Evolutionary conservation across 495 filamentous ascomycete genomes (phyloP).

Genomic region (Hyaloscypha bicolor): DNA sequence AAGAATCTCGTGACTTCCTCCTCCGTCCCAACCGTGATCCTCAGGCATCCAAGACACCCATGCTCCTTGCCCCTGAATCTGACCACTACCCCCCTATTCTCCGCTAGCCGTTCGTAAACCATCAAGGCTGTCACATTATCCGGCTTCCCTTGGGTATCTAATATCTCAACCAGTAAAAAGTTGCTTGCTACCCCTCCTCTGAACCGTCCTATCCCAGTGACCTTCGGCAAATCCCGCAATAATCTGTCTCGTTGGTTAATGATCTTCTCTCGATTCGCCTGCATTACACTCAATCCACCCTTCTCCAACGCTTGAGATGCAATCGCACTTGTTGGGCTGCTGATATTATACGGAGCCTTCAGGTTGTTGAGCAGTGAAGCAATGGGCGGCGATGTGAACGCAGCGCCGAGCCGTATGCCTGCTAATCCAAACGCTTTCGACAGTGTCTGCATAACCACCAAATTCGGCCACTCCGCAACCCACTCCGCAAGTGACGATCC

Average conservation of each 20-base stretch:
- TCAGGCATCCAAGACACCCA: conserved; percentile 84
- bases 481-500: conserved; percentile 86
- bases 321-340: conserved; percentile 80
- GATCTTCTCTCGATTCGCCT: conserved; percentile 63
- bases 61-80: conserved; percentile 90
- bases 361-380: conserved; percentile 79
- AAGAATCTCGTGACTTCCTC: conserved; percentile 79
- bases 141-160: conserved; percentile 70
- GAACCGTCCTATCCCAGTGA: conserved; percentile 79
- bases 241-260: conserved; percentile 76
- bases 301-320: conserved; percentile 70
- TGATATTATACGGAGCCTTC: conserved; percentile 95
- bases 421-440: conserved; percentile 96
- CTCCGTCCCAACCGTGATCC: conserved; percentile 92
- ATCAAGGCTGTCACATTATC: conserved; percentile 76
- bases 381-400: conserved; percentile 60
- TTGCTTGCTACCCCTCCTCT: conserved; percentile 81
- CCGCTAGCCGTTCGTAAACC: conserved; percentile 82
- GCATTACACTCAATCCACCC: conserved; percentile 71
- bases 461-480: conserved; percentile 91
- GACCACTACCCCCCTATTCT: conserved; percentile 88
- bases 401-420: conserved; percentile 77
- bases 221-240: conserved; percentile 68
- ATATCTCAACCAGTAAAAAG: conserved; percentile 86
- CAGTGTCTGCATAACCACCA: conserved; percentile 96